Base-by-base conservation (phyloP, 768 basidiomycete species). In the Xanthoconium purpureum region DNA sequence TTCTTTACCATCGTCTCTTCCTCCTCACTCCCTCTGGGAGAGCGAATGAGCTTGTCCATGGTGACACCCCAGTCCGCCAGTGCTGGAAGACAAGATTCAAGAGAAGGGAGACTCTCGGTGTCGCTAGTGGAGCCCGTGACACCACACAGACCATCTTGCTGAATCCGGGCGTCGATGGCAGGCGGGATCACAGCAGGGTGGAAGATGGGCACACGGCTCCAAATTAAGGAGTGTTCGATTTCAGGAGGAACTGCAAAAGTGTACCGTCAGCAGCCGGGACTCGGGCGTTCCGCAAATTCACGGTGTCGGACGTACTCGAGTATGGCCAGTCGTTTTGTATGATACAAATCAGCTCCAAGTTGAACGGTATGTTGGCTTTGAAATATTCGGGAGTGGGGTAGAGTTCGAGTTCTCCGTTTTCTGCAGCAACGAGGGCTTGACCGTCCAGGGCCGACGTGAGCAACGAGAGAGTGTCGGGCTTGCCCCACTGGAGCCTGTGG, bases 251-350 rank as follows among this genome's bases (percentile, higher is more conserved):
- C 90, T 78, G 32, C 9, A 28, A 3, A 39, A 28, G 36, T 32
- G n/a, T 3, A 46, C 17, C 43, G 36, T 54, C 40, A 59, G 36
- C 35, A 10, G 50, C 33, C 10, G 12, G 29, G 24, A 33, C 15
- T 38, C 15, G n/a, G 4, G 24, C 6, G 30, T 42, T 42, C 37
- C 12, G 39, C 15, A 36, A 53, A 37, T 20, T 7, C 18, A 54
- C 15, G 36, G 29, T 35, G 44, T 32, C 35, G 50, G 11, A 44
- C 77, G 52, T 63, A 87, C 89, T 84, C 8, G 89, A 91, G 70
- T 94, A 94, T 0, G 91, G 91, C 91, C 91, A 94, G 66, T 92
- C 90, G 64, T 93, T 91, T 63, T 77, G 84, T 45, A 87, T 87
- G 58, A 92, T 84, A 63, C 84, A 87, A 60, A 90, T 73, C 50